These are phyloP conservation scores for Suillus spraguei DNA, from an alignment of 768 basidiomycete genomes.

Conservation along the genomic window DNA sequence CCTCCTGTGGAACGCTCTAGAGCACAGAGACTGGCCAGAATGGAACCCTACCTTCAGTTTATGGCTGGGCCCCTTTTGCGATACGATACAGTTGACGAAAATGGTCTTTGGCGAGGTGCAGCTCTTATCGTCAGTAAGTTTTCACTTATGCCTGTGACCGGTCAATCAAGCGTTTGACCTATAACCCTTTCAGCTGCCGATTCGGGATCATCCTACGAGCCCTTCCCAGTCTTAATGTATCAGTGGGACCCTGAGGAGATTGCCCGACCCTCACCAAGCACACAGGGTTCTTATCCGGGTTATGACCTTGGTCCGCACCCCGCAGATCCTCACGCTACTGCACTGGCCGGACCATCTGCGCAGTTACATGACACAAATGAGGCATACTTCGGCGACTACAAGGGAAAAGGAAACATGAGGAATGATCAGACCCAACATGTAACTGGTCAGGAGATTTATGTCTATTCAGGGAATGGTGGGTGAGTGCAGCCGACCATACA, in stretches of 20 bases:
- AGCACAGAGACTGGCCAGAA: constrained; percentile 57
- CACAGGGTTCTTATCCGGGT: constrained; percentile 18
- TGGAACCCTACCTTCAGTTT: constrained; percentile 83
- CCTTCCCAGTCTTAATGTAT: constrained; percentile 67
- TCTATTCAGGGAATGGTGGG: constrained; percentile 61
- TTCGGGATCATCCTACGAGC: constrained; percentile 76
- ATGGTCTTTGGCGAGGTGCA: constrained; percentile 85
- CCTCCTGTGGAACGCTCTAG: constrained; percentile 69
- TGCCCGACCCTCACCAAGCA: constrained; percentile 24
- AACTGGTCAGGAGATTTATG: constrained; percentile 71
- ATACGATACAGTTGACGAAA: constrained; percentile 84
- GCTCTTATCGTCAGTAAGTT: constrained; percentile 85
- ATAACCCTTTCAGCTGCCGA: constrained; percentile 60
- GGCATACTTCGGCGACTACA: constrained; percentile 16
- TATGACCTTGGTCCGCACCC: constrained; percentile 74
- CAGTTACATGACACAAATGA: constrained; percentile 11
- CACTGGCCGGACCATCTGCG: constrained; percentile 31
- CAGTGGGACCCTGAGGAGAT: constrained; percentile 68
- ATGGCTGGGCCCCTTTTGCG: constrained; percentile 92
- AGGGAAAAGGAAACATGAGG: constrained; percentile 22
- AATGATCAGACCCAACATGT: constrained; percentile 44
- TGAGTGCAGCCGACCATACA: constrained; percentile 27
- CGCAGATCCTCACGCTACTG: constrained; percentile 66
- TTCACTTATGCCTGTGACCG: neutral
- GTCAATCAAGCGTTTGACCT: neutral